These are phyloP conservation scores for Elsinoe ampelina DNA, from an alignment of 2,329 filamentous ascomycete genomes.

Conservation along the genomic window DNA sequence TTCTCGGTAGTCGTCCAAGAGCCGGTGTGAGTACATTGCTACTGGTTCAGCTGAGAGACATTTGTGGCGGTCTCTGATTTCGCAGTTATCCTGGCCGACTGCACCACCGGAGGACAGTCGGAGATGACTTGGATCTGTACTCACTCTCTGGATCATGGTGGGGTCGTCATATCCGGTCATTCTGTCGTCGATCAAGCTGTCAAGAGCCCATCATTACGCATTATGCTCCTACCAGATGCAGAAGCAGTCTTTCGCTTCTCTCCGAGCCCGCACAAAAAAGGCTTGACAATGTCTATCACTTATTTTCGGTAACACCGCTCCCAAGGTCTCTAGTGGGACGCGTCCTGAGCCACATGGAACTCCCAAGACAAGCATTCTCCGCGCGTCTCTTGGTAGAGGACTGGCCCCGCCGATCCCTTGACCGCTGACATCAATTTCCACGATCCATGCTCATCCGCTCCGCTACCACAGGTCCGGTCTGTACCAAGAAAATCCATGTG, in stretches of 20 bases:
- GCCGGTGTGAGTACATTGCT: neutral
- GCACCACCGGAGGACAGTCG: neutral
- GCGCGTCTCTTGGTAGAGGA: conserved; percentile 9
- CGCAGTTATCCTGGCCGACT: neutral
- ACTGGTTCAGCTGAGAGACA: neutral
- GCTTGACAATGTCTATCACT: conserved; percentile 3
- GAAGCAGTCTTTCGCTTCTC: conserved; percentile 5
- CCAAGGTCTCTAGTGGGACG: neutral
- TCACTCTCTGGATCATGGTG: neutral
- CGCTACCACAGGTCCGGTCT: neutral
- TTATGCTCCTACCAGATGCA: neutral
- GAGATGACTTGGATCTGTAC: neutral
- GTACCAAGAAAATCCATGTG: neutral
- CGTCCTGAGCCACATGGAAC: conserved; percentile 8
- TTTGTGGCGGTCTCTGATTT: neutral
- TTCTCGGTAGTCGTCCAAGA: neutral
- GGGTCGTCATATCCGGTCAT: neutral
- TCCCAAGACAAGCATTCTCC: conserved; percentile 7
- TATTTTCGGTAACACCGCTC: conserved; percentile 9
- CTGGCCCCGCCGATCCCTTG: conserved; percentile 4
- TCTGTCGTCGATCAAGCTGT: neutral
- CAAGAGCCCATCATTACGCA: neutral
- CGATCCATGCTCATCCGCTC: conserved; percentile 7
- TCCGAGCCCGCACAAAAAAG: neutral
- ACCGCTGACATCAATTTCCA: conserved; percentile 6